Conservation (phyloP, 2,329 filamentous ascomycete species). For the Graphiopsis chlorocephala region DNA sequence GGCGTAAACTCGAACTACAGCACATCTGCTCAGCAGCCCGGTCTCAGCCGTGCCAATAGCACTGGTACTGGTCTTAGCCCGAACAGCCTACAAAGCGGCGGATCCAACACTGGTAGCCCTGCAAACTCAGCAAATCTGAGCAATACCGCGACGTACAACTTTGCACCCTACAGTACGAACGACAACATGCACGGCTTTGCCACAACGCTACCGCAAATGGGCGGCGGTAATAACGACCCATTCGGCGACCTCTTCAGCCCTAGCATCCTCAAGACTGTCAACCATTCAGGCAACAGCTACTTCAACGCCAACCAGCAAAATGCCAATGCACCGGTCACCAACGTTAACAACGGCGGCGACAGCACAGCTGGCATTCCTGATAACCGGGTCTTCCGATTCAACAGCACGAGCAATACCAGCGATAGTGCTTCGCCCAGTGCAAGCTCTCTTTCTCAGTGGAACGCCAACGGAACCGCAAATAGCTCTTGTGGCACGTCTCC, state of each 20-base stretch:
- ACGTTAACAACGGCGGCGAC: conserved; percentile 39
- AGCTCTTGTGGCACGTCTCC: conserved; percentile 73
- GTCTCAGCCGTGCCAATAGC: conserved; percentile 27
- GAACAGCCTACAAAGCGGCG: conserved; percentile 18
- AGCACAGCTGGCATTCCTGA: conserved; percentile 39
- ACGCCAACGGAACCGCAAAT: conserved; percentile 57
- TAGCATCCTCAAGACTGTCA: conserved; percentile 48
- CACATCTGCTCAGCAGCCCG: conserved; percentile 25
- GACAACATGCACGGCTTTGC: conserved; percentile 36
- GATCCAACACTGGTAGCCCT: conserved; percentile 26
- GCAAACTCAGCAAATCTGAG: conserved; percentile 10
- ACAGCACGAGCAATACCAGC: conserved; percentile 44
- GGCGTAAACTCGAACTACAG: conserved; percentile 8
- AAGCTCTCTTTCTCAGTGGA: conserved; percentile 51
- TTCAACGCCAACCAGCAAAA: conserved; percentile 22
- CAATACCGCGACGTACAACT: conserved; percentile 20
- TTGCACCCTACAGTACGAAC: conserved; percentile 32
- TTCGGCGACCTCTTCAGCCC: conserved; percentile 62
- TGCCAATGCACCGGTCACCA: conserved; percentile 19
- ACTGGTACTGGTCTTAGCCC: conserved; percentile 39
- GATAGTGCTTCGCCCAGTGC: conserved; percentile 52
- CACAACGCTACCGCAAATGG: conserved; percentile 36
- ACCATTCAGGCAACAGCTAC: conserved; percentile 34
- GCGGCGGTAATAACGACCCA: conserved; percentile 33
- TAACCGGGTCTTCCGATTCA: conserved; percentile 51